Evolutionary conservation across 169 alveolate genomes (phyloP).

Genomic region (Eimeria necatrix): DNA sequence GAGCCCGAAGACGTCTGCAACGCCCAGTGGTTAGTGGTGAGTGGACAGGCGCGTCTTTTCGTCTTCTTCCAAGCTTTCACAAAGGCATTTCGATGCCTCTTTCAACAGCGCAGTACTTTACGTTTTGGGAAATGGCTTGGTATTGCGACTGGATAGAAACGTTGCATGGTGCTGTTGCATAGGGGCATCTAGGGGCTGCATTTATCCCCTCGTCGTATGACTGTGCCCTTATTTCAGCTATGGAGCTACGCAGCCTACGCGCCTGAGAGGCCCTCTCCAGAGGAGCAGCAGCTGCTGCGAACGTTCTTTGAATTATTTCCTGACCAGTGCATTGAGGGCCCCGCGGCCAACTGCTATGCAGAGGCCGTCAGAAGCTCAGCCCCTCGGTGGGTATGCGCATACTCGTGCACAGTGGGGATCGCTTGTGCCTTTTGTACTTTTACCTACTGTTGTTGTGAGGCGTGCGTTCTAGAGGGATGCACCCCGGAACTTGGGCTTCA

Average conservation of each 20-base stretch:
- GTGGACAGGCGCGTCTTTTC: background rate
- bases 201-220: background rate
- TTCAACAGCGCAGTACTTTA: no score
- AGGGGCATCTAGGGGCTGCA: no score
- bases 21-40: conserved; percentile 78
- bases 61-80: no score
- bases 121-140: background rate
- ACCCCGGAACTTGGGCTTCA: no score
- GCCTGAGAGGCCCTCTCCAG: conserved; percentile 1
- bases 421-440: background rate
- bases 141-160: background rate
- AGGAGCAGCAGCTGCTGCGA: conserved; percentile 60
- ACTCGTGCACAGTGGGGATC: background rate
- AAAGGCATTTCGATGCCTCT: no score
- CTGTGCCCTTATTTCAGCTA: conserved; percentile 10
- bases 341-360: conserved; percentile 64
- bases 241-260: conserved; percentile 74
- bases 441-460: no score
- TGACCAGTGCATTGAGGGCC: conserved; percentile 71
- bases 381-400: conserved; percentile 30
- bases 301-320: conserved; percentile 62
- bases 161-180: background rate
- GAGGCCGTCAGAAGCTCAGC: conserved; percentile 53
- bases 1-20: conserved; percentile 71
- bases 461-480: no score